Conservation (phyloP, 768 basidiomycete species). For the Cantharellus anzutake region DNA sequence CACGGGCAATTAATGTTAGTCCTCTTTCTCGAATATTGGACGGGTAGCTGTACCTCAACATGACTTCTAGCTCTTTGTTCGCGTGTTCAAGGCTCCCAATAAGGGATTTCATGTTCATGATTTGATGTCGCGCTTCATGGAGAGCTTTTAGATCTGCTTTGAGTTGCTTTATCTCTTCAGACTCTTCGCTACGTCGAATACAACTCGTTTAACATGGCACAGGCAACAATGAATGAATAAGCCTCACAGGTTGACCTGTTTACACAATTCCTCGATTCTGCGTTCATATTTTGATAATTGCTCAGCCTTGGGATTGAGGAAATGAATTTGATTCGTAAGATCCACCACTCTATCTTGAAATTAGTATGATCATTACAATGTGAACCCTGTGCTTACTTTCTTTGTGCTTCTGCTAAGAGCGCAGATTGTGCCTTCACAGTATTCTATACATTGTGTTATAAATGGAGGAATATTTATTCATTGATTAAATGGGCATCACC, state of each 20-base stretch:
- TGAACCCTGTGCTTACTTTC: slow-evolving; percentile 13
- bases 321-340: slow-evolving; percentile 56
- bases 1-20: not conserved
- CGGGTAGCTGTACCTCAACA: slow-evolving; percentile 32
- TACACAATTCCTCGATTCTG: slow-evolving; percentile 67
- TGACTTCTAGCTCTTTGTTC: slow-evolving; percentile 35
- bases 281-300: slow-evolving; percentile 67
- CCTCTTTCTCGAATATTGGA: not conserved
- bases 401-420: slow-evolving; percentile 17
- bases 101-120: slow-evolving; percentile 49
- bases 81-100: slow-evolving; percentile 38
- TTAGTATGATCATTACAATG: not conserved
- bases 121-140: slow-evolving; percentile 34
- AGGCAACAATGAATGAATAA: no score
- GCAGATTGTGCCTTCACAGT: slow-evolving; percentile 13
- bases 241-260: slow-evolving; percentile 56
- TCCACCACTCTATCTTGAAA: slow-evolving; percentile 33
- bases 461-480: not conserved
- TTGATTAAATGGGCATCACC: slow-evolving; percentile 4
- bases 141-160: slow-evolving; percentile 40
- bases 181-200: slow-evolving; percentile 32
- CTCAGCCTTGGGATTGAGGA: slow-evolving; percentile 63
- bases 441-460: not conserved
- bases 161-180: slow-evolving; percentile 23
- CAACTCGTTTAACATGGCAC: not conserved